Percentiles rank a stretch among this genome's conserved stretches.
Conservation (phyloP, 495 filamentous ascomycete genomes). For the Letharia columbiana region DNA sequence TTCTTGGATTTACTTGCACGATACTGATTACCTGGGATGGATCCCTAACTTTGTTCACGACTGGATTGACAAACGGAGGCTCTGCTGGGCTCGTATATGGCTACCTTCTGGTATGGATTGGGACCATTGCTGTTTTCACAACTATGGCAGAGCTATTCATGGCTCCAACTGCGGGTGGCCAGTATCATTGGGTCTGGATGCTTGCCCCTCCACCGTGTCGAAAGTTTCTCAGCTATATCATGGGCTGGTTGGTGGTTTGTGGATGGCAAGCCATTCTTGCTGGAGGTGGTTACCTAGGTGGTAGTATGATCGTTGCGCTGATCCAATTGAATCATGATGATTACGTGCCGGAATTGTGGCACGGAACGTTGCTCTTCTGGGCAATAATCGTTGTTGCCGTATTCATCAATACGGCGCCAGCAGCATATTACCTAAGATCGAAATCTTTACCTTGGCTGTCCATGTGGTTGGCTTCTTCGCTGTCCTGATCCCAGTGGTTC, state of each 20-base stretch:
- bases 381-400: conserved; percentile 34
- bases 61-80: conserved; percentile 33
- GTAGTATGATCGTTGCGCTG: conserved; percentile 37
- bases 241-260: conserved; percentile 40
- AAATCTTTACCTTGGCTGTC: conserved; percentile 39
- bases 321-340: conserved; percentile 31
- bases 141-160: conserved; percentile 32
- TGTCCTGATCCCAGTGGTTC: conserved; percentile 42
- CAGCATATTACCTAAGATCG: conserved; percentile 37
- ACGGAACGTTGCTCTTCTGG: conserved; percentile 39
- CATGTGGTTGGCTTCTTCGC: conserved; percentile 46
- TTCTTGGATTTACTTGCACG: conserved; percentile 39
- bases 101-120: conserved; percentile 43
- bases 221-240: conserved; percentile 41
- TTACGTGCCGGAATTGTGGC: conserved; percentile 36
- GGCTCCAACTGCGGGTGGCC: conserved; percentile 44
- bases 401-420: conserved; percentile 37
- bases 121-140: conserved; percentile 28
- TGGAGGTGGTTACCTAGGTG: conserved; percentile 35
- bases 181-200: conserved; percentile 48
- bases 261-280: conserved; percentile 40
- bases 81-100: conserved; percentile 43
- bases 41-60: conserved; percentile 26
- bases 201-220: conserved; percentile 35
- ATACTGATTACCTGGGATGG: conserved; percentile 42